Conservation (phyloP, 306 rosid species). For the cucumber (Cucumis sativus) region DNA sequence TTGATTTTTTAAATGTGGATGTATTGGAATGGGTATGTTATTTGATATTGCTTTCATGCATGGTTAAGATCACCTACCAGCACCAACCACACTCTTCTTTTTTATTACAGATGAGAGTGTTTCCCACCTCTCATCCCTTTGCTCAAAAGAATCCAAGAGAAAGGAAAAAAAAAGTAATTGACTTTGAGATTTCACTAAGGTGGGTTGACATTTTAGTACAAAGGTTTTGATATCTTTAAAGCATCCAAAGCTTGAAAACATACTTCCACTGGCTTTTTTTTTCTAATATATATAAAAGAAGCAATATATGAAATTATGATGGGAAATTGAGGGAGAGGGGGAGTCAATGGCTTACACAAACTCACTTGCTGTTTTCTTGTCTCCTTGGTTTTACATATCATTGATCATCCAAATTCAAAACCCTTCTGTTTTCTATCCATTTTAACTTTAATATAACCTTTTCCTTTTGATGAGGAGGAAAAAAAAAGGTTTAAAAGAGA, state of each 20-base stretch:
- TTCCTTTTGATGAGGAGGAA: background rate
- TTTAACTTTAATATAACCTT: background rate
- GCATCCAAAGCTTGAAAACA: slow-evolving; percentile 69
- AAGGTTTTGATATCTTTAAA: slow-evolving; percentile 24
- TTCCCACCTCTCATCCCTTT: slow-evolving; percentile 77
- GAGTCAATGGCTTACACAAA: slow-evolving; percentile 67
- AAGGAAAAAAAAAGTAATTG: slow-evolving; percentile 32
- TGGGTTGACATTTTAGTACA: slow-evolving; percentile 67
- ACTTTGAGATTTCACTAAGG: slow-evolving; percentile 40
- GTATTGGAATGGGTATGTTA: background rate
- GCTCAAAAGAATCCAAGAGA: slow-evolving; percentile 65
- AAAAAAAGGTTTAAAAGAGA: background rate
- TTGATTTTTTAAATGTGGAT: background rate
- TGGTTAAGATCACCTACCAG: slow-evolving; percentile 24
- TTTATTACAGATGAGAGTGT: slow-evolving; percentile 59
- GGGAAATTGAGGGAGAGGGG: slow-evolving; percentile 21
- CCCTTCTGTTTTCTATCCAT: slow-evolving; percentile 11
- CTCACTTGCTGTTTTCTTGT: slow-evolving; percentile 69
- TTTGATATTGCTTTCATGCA: background rate
- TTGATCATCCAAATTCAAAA: slow-evolving; percentile 38
- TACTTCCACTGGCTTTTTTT: slow-evolving; percentile 9
- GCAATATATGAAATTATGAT: slow-evolving; percentile 19
- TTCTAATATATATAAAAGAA: background rate
- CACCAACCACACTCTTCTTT: slow-evolving; percentile 39
- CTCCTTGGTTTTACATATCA: slow-evolving; percentile 34